A percentile compares a stretch with the other conserved stretches of the same genome.
Evolutionary conservation across 331 rosid genomes (phyloP).

Genomic region (Saraca asoca): DNA sequence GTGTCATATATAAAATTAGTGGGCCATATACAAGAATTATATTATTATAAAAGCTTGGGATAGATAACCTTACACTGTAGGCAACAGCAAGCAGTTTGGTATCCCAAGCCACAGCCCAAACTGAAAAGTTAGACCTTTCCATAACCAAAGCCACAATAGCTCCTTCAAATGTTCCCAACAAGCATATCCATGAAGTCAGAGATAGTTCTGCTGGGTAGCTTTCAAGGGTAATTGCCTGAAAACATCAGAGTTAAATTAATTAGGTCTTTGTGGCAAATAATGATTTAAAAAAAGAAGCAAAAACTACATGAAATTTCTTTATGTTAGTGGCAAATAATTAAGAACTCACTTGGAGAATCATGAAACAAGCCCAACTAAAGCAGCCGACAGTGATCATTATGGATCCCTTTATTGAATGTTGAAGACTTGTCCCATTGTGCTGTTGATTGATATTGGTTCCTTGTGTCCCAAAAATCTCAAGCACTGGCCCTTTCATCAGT

Average conservation of each 20-base stretch:
- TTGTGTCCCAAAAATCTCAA: slow-evolving; percentile 54
- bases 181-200: slow-evolving; percentile 95
- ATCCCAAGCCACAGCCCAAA: slow-evolving; percentile 81
- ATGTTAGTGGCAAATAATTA: not conserved
- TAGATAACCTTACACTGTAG: slow-evolving; percentile 61
- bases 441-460: slow-evolving; percentile 32
- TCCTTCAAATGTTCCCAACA: slow-evolving; percentile 79
- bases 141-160: slow-evolving; percentile 66
- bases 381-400: slow-evolving; percentile 80
- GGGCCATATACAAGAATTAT: too few relatives aligned
- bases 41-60: slow-evolving; percentile 13
- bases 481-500: slow-evolving; percentile 69
- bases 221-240: slow-evolving; percentile 74
- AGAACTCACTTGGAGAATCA: slow-evolving; percentile 70
- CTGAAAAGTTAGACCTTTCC: slow-evolving; percentile 67
- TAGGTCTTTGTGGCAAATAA: too few relatives aligned
- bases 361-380: slow-evolving; percentile 84
- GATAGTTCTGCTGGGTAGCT: slow-evolving; percentile 91
- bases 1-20: too few relatives aligned
- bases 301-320: not conserved
- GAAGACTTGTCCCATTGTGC: slow-evolving; percentile 42
- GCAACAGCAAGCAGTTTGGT: slow-evolving; percentile 65
- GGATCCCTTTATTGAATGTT: slow-evolving; percentile 69
- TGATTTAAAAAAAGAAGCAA: too few relatives aligned
- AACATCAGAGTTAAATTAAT: not conserved